Evolutionary conservation across 768 basidiomycete genomes (phyloP), one percentile per base, ranked within the genome.

Genomic region (Rhodotorula sphaerocarpa): DNA sequence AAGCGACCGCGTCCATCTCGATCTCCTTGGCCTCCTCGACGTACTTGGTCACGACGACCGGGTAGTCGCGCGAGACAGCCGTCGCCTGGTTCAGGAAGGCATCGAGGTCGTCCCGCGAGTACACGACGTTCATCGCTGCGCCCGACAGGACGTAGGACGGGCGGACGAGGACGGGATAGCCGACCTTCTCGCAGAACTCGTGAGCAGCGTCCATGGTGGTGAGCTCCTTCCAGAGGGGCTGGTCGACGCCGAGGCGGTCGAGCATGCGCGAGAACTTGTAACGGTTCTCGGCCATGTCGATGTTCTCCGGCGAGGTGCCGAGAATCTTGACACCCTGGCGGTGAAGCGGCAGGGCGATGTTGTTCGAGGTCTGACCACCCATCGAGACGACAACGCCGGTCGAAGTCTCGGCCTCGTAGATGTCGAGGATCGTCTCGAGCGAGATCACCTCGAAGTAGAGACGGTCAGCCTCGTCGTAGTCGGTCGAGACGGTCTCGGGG

Each of bases 1-100:
- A 88, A 39, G 95, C 95, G 43, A 99, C 84, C 27, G 95, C 95
- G 73, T 99, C 95, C 90, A 99, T 96, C 80, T 99, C 95, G 70
- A 99, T 99, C 78, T 99, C 95, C 80, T 99, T 97, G 34, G 95
- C 95, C 75, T 95, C 89, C 75, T 97, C 93, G 75, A 99, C 95
- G 78, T 95, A 99, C 77, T 99, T 99, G 67, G 89, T 87, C 76
- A 97, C 97, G 71, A 99, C 93, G 66, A 96, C 92, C 3, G 93
- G 93, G 72, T 95, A 88, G 39, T 92, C 90, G 50, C 88, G 85
- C 46, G 95, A 99, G 59, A 99, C 91, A 57, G 88, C 91, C 27
- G 92, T 87, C 25, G 95, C 95, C 77, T 90, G 92, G 2, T 86
- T 87, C 61, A 99, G 81, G 75, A 96, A 99, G 75, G 84, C 89